Base-by-base conservation (phyloP, 2,329 filamentous ascomycete genomes). In the Ophiobolus disseminans region DNA sequence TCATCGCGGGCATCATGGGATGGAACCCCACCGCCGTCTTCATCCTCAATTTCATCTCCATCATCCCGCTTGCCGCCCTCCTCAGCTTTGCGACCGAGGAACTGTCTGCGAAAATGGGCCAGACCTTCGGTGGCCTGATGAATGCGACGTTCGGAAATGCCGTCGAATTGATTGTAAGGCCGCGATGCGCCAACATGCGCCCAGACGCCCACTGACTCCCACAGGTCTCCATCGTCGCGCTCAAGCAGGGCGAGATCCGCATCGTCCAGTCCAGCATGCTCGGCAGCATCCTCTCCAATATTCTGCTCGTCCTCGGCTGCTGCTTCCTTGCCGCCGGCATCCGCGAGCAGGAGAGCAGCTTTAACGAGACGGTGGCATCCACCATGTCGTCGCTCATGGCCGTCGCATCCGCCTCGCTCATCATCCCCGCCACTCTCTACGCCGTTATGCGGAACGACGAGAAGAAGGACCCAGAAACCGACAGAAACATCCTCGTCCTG, bases 261-360 rank as follows among this genome's bases (percentile, higher is more conserved):
- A 92, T 97, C 58, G 93, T 97, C n/a, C 94, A 97, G 76, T 89
- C 93, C 16, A 96, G 91, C 57, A 97, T 97, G 92, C 86, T 97
- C 25, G 93, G 94, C 38, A 95, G 90, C 66, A 96, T 97, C 62
- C 80, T 97, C 30, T 97, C 93, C 58, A 97, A 97, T 74, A 87
- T 97, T 57, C 82, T 97, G 6, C 84, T 97, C 17, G 93, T 81
- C 28, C 75, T 81, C 16, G 79, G 79, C 28, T 81, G 78, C 73
- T 81, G 79, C 64, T 81, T 81, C 73, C 72, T 81, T 45, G 73
- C 77, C 20, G 79, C 77, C 26, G 79, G 79, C 21, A 68, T 78
- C 38, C 68, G 69, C 42, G 73, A 75, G 45, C 60, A 66, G 36
- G 75, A 80, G 64, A 73, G 74, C 63, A 63, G 44, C 25, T 94